These are phyloP conservation scores for Leishmania aethiopica DNA, from an alignment of 208 protist species.

Conservation along the genomic window DNA sequence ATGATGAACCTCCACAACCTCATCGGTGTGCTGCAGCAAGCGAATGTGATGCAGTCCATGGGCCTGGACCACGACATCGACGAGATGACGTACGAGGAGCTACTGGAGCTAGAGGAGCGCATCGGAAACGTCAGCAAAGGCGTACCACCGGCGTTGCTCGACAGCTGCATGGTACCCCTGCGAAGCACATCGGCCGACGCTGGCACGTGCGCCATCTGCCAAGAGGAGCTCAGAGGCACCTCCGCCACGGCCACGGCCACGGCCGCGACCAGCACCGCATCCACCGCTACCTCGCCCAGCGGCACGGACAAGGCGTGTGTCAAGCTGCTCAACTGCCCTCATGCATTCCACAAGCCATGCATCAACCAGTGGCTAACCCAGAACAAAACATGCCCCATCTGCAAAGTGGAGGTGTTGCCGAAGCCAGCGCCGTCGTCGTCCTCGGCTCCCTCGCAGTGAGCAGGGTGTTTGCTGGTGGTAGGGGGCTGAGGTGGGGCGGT, in stretches of 20 bases:
- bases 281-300: neutral
- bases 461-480: neutral
- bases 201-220: conserved; percentile 66
- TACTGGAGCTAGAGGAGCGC: conserved; percentile 80
- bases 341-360: conserved; percentile 77
- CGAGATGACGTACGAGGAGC: conserved; percentile 89
- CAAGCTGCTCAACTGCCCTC: conserved; percentile 56
- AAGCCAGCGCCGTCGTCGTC: conserved; percentile 2
- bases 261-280: neutral
- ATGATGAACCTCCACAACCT: conserved; percentile 32
- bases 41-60: conserved; percentile 52
- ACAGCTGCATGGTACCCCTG: conserved; percentile 31
- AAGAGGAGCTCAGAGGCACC: conserved; percentile 38
- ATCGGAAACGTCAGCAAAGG: conserved; percentile 87
- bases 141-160: conserved; percentile 40
- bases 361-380: conserved; percentile 63
- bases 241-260: conserved; percentile 8
- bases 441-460: neutral
- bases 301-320: conserved; percentile 17
- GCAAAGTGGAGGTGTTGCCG: conserved; percentile 62
- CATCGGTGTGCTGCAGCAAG: conserved; percentile 36
- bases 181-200: conserved; percentile 28
- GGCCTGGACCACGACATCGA: conserved; percentile 77
- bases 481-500: neutral
- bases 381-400: conserved; percentile 80